Evolutionary conservation across 2,329 filamentous ascomycete species (phyloP).

Genomic region (Chalaropsis ovoidea): DNA sequence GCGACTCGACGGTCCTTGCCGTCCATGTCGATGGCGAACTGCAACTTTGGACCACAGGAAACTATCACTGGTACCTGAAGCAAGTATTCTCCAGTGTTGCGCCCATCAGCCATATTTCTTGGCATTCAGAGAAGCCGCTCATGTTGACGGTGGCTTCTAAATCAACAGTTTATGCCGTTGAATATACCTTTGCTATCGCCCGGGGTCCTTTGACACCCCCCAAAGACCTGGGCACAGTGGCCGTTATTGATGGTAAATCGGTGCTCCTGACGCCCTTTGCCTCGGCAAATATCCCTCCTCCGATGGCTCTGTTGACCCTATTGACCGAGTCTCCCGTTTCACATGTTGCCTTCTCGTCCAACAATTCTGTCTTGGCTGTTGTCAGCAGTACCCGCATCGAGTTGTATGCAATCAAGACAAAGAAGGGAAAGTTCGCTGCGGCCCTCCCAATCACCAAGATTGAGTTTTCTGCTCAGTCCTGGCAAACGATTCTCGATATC

Average conservation of each 20-base stretch:
- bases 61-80: constrained; percentile 97
- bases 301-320: constrained; percentile 78
- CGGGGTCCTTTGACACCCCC: constrained; percentile 60
- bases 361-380: constrained; percentile 57
- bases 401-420: constrained; percentile 59
- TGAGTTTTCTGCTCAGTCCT: neutral
- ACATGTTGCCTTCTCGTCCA: constrained; percentile 63
- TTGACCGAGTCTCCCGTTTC: constrained; percentile 50
- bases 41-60: constrained; percentile 95
- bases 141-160: constrained; percentile 48
- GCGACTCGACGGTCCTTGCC: constrained; percentile 81
- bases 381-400: constrained; percentile 58
- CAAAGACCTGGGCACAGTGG: constrained; percentile 66
- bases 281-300: constrained; percentile 77
- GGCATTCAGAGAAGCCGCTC: constrained; percentile 81
- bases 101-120: constrained; percentile 40
- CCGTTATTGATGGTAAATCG: constrained; percentile 69
- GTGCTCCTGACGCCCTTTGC: constrained; percentile 80
- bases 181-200: constrained; percentile 58
- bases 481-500: constrained; percentile 16
- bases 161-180: constrained; percentile 30
- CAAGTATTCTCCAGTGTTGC: constrained; percentile 57
- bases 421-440: constrained; percentile 36
- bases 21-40: constrained; percentile 62
- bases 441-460: constrained; percentile 27